Evolutionary conservation across 2,329 filamentous ascomycete species (phyloP), one percentile per base, ranked within the genome.

Genomic region (Cladorrhinum sp.): DNA sequence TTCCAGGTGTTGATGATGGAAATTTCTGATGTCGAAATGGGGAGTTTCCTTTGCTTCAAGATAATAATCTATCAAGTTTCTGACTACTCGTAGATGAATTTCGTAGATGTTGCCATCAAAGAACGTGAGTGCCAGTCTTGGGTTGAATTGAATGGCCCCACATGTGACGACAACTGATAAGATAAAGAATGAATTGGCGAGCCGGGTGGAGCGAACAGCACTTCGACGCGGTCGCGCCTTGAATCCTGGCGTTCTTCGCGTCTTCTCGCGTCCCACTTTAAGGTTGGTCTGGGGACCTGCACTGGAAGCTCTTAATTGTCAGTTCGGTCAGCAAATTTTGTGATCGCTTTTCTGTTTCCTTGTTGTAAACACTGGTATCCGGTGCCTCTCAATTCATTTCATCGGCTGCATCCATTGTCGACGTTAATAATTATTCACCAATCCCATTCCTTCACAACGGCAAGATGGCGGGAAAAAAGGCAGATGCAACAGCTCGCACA

Each of bases 401-500:
- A 46, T 18, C 42, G 18, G n/a, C 2, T 8, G 42, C 42, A 21
- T 20, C 42, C 12, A 18, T 18, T 46, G 16, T 18, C 42, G 7
- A 46, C 26, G 5, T 30, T 16, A 36, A 2, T 16, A 10, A 10
- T 36, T 48, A 12, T 46, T 20, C 28, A 4, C 26, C 26, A 24
- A 26, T 56, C 50, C 33, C 7, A 23, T 46, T 23, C 48, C 42
- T 39, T 24, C 28, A 2, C n/a, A 18, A 23, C 21, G 26, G 5
- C 60, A 65, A 46, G 14, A 73, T 74, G 72, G 70, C 64, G 33
- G 70, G 69, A 50, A 72, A 66, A 53, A 48, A 66, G 16, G 62
- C 69, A 18, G 59, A 68, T 4, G 64, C 68, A 33, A 71, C 71
- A 36, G 71, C 71, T 33, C 73, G 74, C 54, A 77, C 75, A 30